Evolutionary conservation across 495 filamentous ascomycete genomes (phyloP).

Genomic region (Baudoinia panamericana): DNA sequence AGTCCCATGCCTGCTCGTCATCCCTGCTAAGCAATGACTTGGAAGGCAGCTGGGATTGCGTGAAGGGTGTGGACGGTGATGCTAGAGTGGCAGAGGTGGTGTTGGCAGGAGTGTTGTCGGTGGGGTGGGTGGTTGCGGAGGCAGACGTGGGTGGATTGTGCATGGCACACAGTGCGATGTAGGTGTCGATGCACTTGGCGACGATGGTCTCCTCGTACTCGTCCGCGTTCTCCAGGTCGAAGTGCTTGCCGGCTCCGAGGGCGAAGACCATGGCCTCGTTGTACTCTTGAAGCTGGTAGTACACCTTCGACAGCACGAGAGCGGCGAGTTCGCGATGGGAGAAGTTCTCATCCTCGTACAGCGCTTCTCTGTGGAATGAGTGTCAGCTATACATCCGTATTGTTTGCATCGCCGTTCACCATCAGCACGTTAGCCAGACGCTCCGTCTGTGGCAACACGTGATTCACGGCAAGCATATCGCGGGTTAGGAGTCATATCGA

Average conservation of each 20-base stretch:
- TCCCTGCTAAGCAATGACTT: slow-evolving; percentile 83
- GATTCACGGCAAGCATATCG: not conserved
- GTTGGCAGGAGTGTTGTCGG: slow-evolving; percentile 53
- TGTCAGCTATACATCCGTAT: slow-evolving; percentile 2
- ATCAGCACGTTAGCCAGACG: not conserved
- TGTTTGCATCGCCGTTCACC: not conserved
- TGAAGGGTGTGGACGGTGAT: slow-evolving; percentile 86
- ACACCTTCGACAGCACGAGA: slow-evolving; percentile 90
- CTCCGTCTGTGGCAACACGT: not conserved
- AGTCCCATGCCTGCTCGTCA: slow-evolving; percentile 48
- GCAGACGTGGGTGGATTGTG: slow-evolving; percentile 41
- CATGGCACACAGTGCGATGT: slow-evolving; percentile 71
- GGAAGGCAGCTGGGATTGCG: slow-evolving; percentile 75
- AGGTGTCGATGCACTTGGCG: slow-evolving; percentile 95
- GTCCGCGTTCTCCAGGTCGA: slow-evolving; percentile 78
- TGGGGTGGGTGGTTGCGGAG: slow-evolving; percentile 33
- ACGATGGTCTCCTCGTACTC: slow-evolving; percentile 96
- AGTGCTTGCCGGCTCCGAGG: slow-evolving; percentile 84
- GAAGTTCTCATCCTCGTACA: slow-evolving; percentile 93
- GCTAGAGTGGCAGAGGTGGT: slow-evolving; percentile 51
- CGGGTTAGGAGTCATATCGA: not conserved
- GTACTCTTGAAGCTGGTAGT: slow-evolving; percentile 97
- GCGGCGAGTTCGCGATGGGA: slow-evolving; percentile 89
- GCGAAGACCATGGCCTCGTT: slow-evolving; percentile 99
- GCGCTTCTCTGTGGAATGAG: slow-evolving; percentile 57